Conservation (phyloP, 176 grass and related monocot species). For the Melocanna baccifera region DNA sequence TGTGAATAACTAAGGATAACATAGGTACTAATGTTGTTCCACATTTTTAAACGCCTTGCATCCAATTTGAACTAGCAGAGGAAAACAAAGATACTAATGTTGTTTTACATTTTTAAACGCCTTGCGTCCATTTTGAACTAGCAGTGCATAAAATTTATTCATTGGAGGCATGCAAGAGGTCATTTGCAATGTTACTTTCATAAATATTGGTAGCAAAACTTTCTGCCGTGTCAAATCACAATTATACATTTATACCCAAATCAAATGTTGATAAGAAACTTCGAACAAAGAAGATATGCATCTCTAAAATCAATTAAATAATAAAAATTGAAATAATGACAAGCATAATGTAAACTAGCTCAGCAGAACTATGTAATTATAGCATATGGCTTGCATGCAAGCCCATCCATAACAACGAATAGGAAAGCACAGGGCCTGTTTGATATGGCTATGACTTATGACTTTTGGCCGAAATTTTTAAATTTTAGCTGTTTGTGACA, state of each 20-base stretch:
- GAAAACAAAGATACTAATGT: background rate
- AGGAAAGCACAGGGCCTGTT: too few relatives aligned
- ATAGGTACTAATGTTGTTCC: background rate
- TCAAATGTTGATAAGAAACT: background rate
- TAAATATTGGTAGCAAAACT: background rate
- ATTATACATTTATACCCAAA: background rate
- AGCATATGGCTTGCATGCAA: background rate
- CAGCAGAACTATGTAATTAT: background rate
- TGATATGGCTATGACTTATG: too few relatives aligned
- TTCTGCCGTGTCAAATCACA: background rate
- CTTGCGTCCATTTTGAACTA: background rate
- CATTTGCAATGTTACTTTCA: slow-evolving; percentile 2
- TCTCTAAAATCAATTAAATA: background rate
- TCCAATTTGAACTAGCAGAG: background rate
- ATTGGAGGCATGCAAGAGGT: background rate
- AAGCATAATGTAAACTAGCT: background rate
- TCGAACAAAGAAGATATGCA: background rate
- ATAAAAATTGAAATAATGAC: background rate
- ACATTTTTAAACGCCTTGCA: background rate
- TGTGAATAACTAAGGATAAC: background rate
- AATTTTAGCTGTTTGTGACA: too few relatives aligned
- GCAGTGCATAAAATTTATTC: background rate
- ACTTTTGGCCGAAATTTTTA: too few relatives aligned
- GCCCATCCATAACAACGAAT: background rate
- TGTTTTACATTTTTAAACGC: background rate